These are phyloP conservation scores for Trichophyton equinum DNA, from an alignment of 2,329 filamentous ascomycete species.

Conservation along the genomic window DNA sequence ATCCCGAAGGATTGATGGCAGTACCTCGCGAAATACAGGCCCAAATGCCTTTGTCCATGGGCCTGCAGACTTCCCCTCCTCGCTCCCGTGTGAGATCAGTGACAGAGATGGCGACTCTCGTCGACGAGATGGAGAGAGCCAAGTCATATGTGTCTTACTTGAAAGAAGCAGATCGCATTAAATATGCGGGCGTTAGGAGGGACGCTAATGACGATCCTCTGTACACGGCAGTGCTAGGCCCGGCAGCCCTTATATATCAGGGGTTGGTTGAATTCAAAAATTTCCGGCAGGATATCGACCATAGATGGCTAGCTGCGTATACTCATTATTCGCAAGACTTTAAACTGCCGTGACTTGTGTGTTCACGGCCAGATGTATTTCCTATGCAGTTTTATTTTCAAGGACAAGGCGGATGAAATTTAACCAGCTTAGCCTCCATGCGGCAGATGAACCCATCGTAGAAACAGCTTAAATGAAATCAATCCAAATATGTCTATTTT, in stretches of 20 bases:
- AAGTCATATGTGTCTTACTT: background rate
- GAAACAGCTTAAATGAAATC: background rate
- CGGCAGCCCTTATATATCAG: background rate
- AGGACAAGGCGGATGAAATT: background rate
- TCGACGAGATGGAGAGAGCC: background rate
- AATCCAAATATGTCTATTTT: background rate
- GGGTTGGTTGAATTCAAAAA: background rate
- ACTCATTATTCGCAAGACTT: background rate
- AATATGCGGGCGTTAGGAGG: background rate
- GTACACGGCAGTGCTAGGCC: background rate
- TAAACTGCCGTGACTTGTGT: background rate
- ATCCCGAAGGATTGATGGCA: constrained; percentile 12
- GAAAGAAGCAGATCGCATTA: background rate
- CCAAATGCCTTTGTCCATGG: background rate
- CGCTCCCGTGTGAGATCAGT: background rate
- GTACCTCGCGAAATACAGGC: constrained; percentile 7
- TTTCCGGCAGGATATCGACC: background rate
- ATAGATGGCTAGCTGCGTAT: background rate
- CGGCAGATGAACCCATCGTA: background rate
- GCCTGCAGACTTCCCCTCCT: background rate
- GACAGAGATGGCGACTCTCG: background rate
- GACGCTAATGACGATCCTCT: background rate
- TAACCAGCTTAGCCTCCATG: background rate
- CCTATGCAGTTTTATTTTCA: background rate
- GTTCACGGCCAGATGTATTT: background rate